These are phyloP conservation scores for Naganishia antarctica DNA, from an alignment of 768 basidiomycete species.

Conservation along the genomic window DNA sequence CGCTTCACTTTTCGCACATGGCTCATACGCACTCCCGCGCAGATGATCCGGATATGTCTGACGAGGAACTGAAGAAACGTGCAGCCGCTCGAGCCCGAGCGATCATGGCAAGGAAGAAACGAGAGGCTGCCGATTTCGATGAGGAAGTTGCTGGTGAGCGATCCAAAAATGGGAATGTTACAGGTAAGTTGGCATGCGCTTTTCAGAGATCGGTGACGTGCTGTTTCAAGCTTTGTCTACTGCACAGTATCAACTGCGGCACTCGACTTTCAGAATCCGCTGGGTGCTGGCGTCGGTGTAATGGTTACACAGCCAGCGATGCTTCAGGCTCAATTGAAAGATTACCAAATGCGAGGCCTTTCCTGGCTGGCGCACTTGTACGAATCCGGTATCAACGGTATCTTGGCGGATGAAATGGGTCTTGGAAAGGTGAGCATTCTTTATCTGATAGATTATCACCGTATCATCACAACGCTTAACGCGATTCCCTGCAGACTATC, in stretches of 20 bases:
- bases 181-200: constrained; percentile 37
- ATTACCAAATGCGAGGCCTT: constrained; percentile 95
- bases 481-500: constrained; percentile 58
- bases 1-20: background rate
- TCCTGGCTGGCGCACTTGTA: constrained; percentile 97
- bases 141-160: constrained; percentile 25
- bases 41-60: constrained; percentile 27
- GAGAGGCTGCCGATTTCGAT: constrained; percentile 28
- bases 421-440: constrained; percentile 49
- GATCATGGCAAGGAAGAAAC: constrained; percentile 26
- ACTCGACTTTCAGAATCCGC: constrained; percentile 98
- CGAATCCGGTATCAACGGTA: constrained; percentile 99
- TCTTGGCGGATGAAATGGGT: constrained; percentile 98
- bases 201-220: too few species aligned
- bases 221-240: background rate
- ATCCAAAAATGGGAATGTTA: constrained; percentile 15
- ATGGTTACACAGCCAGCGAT: constrained; percentile 89
- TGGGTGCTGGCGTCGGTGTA: constrained; percentile 73
- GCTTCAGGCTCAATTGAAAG: constrained; percentile 93
- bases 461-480: background rate
- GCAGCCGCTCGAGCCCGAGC: constrained; percentile 29
- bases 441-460: too few species aligned
- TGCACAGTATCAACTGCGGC: constrained; percentile 65
- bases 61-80: constrained; percentile 21
- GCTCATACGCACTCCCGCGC: background rate